A percentile compares a stretch with the other conserved stretches of the same genome.
phyloP scores from a whole-genome alignment of 176 grass and related monocot species.

The Oropetium thomaeum region DNA sequence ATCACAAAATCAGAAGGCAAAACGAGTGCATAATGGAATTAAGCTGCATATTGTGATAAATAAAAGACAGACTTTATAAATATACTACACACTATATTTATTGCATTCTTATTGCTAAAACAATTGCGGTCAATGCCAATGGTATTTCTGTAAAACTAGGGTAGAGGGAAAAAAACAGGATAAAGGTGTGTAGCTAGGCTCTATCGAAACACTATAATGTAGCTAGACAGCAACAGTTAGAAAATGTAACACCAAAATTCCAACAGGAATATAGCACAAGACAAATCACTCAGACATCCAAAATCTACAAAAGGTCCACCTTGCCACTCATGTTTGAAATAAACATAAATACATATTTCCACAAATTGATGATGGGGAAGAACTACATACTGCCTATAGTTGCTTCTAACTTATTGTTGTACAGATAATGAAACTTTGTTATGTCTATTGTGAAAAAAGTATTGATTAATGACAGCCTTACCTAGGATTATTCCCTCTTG shows the following conservation, averaged over 20 bases:
- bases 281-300: not conserved
- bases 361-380: not conserved
- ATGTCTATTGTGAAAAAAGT: not conserved
- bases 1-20: not conserved
- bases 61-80: not conserved
- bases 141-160: not conserved
- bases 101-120: not conserved
- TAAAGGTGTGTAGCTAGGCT: too few species aligned
- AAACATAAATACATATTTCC: not conserved
- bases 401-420: not conserved
- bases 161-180: not conserved
- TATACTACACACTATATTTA: not conserved
- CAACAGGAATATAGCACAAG: not conserved
- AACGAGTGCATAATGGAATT: not conserved
- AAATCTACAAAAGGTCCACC: not conserved
- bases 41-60: not conserved
- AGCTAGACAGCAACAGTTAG: not conserved
- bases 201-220: too few species aligned
- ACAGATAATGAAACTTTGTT: not conserved
- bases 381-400: not conserved
- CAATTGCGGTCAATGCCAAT: not conserved
- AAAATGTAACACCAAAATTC: not conserved
- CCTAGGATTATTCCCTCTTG: slow-evolving; percentile 93
- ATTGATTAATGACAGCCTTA: slow-evolving; percentile 43
- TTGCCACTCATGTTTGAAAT: not conserved